Evolutionary conservation across 2,329 filamentous ascomycete species (phyloP), one percentile per base, ranked within the genome.

Genomic region (Hypocrella siamensis): DNA sequence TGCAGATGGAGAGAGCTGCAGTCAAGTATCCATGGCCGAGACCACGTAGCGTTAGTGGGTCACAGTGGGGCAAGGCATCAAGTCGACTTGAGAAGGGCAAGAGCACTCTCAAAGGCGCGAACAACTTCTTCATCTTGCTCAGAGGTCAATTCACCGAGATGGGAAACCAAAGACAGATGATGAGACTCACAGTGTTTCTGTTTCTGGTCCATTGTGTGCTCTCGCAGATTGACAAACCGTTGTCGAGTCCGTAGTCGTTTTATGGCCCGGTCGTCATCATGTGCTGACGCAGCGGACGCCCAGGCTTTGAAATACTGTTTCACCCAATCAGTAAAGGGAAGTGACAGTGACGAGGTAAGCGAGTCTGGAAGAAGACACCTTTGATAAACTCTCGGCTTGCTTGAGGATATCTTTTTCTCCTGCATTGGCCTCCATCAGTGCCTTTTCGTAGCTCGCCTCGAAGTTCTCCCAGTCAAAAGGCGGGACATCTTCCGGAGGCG

Each of bases 241-340:
- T 79, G 74, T 38, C 85, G 75, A 3, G 86, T 94, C 46, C 78
- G 79, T 28, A 93, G 64, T 34, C 85, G 74, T 53, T 88, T 88
- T 39, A 73, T 65, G 17, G 81, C 79, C 34, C 86, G 70, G 36
- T 78, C 75, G 34, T 80, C 75, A 51, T 93, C 86, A 38, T 82
- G 75, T 9, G 63, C 57, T 19, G 75, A 67, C 1, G 79, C 78
- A 10, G 79, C 72, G 15, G 76, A 65, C 17, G 81, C 79, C 85
- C 86, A 94, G 22, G 75, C 58, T 35, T 67, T 67, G 51, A 93
- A 93, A 49, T 79, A 80, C 83, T 92, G 16, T 6, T 33, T 17
- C 16, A n/a, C 9, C 8, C 16, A 18, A 17, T 29, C 16, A 17
- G 27, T 29, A 7, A 11, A 14, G 14, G 11, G n/a, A 19, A 4